Evolutionary conservation across 1,284 basidiomycete genomes (phyloP).

Genomic region (Vanrija sp.): DNA sequence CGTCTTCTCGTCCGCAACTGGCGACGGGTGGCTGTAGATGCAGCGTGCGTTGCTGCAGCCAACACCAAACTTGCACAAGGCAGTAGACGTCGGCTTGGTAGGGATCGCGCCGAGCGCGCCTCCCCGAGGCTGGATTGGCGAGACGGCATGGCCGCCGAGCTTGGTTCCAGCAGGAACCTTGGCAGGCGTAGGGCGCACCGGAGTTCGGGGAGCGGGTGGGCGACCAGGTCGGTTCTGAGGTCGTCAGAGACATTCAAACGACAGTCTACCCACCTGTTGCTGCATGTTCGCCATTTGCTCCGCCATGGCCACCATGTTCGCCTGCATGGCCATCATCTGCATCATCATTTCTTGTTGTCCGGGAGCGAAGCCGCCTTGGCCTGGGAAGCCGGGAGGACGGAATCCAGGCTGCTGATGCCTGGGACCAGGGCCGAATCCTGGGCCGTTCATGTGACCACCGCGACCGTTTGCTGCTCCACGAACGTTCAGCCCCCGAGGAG

Average conservation of each 20-base stretch:
- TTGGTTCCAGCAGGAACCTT: slow-evolving; percentile 38
- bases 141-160: slow-evolving; percentile 32
- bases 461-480: slow-evolving; percentile 18
- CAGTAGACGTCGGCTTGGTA: slow-evolving; percentile 47
- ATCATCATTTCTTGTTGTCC: slow-evolving; percentile 49
- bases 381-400: background rate
- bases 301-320: slow-evolving; percentile 51
- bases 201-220: background rate
- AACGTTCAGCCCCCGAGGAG: slow-evolving; percentile 17
- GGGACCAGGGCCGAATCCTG: slow-evolving; percentile 14
- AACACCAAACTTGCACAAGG: slow-evolving; percentile 79
- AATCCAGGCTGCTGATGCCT: slow-evolving; percentile 10
- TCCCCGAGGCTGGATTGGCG: slow-evolving; percentile 26
- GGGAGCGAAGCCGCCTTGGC: slow-evolving; percentile 21
- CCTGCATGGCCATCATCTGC: slow-evolving; percentile 52
- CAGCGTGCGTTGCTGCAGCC: slow-evolving; percentile 86
- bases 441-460: slow-evolving; percentile 5
- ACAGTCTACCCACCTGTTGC: slow-evolving; percentile 20
- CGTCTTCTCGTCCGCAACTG: slow-evolving; percentile 82
- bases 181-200: slow-evolving; percentile 18
- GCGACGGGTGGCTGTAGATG: slow-evolving; percentile 83
- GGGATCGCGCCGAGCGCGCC: slow-evolving; percentile 40
- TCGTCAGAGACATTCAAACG: slow-evolving; percentile 4
- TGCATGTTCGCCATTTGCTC: slow-evolving; percentile 48
- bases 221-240: slow-evolving; percentile 3